Conservation (phyloP, 2,329 filamentous ascomycete genomes). For the Ceratocystiopsis brevicomis region DNA sequence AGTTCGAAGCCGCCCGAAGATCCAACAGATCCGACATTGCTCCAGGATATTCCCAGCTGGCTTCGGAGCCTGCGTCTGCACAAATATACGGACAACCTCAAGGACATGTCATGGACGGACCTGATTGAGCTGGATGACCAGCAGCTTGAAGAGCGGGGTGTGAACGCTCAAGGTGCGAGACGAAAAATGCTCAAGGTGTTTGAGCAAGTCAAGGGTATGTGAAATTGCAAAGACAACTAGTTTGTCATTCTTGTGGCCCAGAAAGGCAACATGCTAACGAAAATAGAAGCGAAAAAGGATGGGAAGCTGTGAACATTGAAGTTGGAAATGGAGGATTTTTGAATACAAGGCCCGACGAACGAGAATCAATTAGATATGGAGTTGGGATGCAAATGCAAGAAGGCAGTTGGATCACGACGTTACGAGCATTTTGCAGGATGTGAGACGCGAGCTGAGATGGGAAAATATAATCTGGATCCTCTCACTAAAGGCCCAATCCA, state of each 20-base stretch:
- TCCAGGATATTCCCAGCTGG: slow-evolving; percentile 94
- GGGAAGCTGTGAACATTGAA: too few species aligned
- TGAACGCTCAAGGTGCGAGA: slow-evolving; percentile 83
- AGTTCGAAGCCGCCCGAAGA: slow-evolving; percentile 97
- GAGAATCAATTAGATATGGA: too few species aligned
- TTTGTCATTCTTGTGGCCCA: too few species aligned
- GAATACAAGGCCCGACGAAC: too few species aligned
- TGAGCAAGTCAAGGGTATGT: slow-evolving; percentile 69
- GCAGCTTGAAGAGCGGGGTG: slow-evolving; percentile 76
- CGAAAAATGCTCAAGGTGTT: slow-evolving; percentile 99
- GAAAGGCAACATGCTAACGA: neutral
- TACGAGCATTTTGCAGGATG: too few species aligned
- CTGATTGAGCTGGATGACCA: slow-evolving; percentile 83
- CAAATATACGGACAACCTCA: slow-evolving; percentile 97
- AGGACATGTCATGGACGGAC: slow-evolving; percentile 93
- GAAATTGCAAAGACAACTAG: neutral
- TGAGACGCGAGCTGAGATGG: too few species aligned
- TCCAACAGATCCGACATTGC: slow-evolving; percentile 71
- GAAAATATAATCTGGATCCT: too few species aligned
- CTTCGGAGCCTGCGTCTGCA: slow-evolving; percentile 83
- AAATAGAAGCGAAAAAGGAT: neutral
- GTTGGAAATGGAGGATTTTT: too few species aligned
- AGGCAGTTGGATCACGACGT: too few species aligned
- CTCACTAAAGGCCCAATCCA: too few species aligned
- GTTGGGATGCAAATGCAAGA: too few species aligned